phyloP scores from a whole-genome alignment of 75 land plant species.

The Cryptomeria japonica region DNA sequence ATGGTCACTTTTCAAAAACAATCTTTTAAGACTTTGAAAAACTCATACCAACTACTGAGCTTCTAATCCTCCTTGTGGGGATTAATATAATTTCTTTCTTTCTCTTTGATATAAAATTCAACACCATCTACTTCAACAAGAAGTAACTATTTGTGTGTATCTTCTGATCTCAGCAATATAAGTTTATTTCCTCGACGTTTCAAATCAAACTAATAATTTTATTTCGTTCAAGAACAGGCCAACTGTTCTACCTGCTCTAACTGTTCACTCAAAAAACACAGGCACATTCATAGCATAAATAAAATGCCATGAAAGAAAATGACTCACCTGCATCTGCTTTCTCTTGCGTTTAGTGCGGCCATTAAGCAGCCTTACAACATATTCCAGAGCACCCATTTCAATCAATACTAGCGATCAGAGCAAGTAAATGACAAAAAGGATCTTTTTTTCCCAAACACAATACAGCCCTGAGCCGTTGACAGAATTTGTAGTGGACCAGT shows the following conservation, averaged over 20 bases:
- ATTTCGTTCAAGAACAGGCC: neutral
- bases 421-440: neutral
- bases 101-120: no score
- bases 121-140: neutral
- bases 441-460: neutral
- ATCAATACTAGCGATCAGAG: neutral
- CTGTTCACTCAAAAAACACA: no score
- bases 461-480: no score
- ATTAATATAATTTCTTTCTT: no score
- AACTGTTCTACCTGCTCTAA: neutral
- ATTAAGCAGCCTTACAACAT: neutral
- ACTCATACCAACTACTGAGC: no score
- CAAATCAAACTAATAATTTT: neutral
- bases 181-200: no score
- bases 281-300: no score
- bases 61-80: no score
- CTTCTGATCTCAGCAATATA: no score
- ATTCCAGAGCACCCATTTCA: constrained; percentile 6
- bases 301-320: neutral
- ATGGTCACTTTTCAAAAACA: no score
- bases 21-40: no score
- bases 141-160: no score
- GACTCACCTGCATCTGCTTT: neutral
- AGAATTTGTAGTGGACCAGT: neutral
- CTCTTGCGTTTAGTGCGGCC: constrained; percentile 10